Evolutionary conservation across 208 protist species (phyloP), one percentile per base, ranked within the genome.

Genomic region (Acanthamoeba comandoni): DNA sequence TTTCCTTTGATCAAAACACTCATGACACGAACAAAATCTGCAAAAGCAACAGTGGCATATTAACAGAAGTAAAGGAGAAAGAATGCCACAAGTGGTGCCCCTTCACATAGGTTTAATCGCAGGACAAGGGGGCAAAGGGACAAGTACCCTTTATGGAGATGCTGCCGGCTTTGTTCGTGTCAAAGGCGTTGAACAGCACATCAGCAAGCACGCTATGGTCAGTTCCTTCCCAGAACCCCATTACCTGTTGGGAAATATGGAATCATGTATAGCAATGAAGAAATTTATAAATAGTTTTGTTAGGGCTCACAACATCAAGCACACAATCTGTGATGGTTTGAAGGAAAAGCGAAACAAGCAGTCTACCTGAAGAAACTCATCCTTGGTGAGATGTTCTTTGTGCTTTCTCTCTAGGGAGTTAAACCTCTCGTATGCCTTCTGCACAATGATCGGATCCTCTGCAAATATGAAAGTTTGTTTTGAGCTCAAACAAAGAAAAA

Each of bases 361-460:
- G 58, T 65, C n/a, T n/a, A 65, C 58, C 58, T 65, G 58, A 5
- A 26, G 22, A 65, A 65, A 65, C 58, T 65, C 58, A 65, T 65
- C 58, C 4, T 65, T 65, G 58, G n/a, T 65, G 24, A 65, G 58
- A 22, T 26, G 58, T 7, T 65, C 58, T 65, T 65, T 65, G n/a
- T 65, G 1, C 24, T 65, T 65, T 65, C 58, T 22, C 24, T 65
- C 58, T 26, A 65, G 22, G 2, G 58, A 65, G 58, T 65, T 65
- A 5, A 65, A 65, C 4, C 58, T 65, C 24, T 65, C 58, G 24
- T 65, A 65, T 22, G 58, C 58, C 35, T 43, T 43, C 35, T 43
- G 35, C 2, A 43, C 35, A 43, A 43, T 43, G 35, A 43, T 43
- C 5, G 35, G 35, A 43, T 43, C 35, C 1, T 43, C 35, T 43